Evolutionary conservation across 2,329 filamentous ascomycete genomes (phyloP).

Genomic region (Aspergillus ruber): DNA sequence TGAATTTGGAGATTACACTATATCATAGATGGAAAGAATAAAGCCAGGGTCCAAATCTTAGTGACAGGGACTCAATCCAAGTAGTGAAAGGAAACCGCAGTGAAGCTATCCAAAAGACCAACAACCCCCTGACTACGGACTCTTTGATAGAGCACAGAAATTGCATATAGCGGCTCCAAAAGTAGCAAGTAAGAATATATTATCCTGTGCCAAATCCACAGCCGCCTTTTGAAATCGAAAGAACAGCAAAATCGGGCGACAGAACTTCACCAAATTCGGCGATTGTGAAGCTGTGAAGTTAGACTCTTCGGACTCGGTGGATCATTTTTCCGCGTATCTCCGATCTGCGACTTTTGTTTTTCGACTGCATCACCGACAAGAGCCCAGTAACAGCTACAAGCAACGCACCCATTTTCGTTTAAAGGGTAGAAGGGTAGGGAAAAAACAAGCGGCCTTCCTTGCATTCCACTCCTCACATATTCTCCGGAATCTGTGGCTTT

Average conservation of each 20-base stretch:
- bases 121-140: not conserved
- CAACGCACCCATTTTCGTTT: not conserved
- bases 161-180: not conserved
- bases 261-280: not conserved
- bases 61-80: not conserved
- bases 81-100: not conserved
- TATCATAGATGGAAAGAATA: not conserved
- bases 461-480: not conserved
- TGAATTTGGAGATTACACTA: not conserved
- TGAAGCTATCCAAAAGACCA: not conserved
- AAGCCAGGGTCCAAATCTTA: not conserved
- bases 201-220: too few species aligned
- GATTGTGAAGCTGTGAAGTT: not conserved
- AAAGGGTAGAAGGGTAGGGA: not conserved
- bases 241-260: not conserved
- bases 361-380: not conserved
- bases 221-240: not conserved
- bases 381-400: not conserved
- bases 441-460: not conserved
- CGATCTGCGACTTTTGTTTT: not conserved
- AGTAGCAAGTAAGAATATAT: too few species aligned
- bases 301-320: constrained; percentile 8
- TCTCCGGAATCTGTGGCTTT: not conserved
- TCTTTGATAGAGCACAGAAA: not conserved
- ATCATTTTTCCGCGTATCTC: constrained; percentile 8